These are phyloP conservation scores for Colletotrichum sidae DNA, from an alignment of 2,329 filamentous ascomycete species.

Conservation along the genomic window DNA sequence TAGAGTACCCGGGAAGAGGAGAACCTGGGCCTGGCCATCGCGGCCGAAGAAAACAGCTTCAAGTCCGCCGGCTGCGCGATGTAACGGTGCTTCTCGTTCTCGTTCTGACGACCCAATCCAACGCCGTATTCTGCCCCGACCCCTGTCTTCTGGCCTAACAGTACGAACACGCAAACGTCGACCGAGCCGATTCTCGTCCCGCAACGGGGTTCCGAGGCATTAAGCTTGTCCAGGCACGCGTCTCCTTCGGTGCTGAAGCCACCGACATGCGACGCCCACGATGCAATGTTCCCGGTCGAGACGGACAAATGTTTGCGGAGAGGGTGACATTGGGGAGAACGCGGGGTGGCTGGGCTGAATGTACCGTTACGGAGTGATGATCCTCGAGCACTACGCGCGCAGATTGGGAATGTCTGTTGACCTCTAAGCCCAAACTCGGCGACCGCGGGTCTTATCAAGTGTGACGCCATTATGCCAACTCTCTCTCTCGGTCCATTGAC, in stretches of 20 bases:
- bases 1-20: slow-evolving; percentile 7
- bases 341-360: slow-evolving; percentile 11
- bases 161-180: slow-evolving; percentile 14
- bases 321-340: background rate
- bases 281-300: slow-evolving; percentile 16
- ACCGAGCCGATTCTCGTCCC: slow-evolving; percentile 15
- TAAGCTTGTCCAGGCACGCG: slow-evolving; percentile 1
- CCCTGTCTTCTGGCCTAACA: background rate
- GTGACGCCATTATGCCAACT: background rate
- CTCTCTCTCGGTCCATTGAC: background rate
- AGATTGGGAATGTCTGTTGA: background rate
- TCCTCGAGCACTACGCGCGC: background rate
- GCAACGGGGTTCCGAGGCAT: slow-evolving; percentile 1
- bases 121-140: background rate
- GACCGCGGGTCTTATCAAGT: background rate
- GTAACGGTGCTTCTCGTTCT: slow-evolving; percentile 15
- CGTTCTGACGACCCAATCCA: slow-evolving; percentile 12
- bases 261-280: slow-evolving; percentile 32
- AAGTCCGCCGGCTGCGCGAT: slow-evolving; percentile 13
- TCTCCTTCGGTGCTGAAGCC: slow-evolving; percentile 29
- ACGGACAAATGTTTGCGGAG: background rate
- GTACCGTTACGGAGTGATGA: background rate
- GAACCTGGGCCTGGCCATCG: slow-evolving; percentile 14
- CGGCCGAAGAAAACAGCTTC: background rate
- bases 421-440: background rate